These are phyloP conservation scores for Xylaria sp. DNA, from an alignment of 2,329 filamentous ascomycete species.

Conservation along the genomic window DNA sequence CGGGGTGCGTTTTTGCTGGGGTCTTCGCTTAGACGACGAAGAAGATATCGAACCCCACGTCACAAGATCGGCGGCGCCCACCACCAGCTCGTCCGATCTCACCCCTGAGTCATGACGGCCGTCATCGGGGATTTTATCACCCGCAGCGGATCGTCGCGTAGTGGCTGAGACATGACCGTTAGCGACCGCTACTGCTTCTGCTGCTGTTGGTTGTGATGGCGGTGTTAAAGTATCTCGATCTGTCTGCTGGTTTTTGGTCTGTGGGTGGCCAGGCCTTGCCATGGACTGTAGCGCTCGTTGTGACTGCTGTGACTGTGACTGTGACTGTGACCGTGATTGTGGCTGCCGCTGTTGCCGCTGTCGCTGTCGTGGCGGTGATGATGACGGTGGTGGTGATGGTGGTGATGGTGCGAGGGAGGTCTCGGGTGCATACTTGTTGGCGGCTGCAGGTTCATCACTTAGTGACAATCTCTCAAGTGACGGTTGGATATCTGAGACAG, in stretches of 20 bases:
- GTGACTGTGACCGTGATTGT: conserved; percentile 9
- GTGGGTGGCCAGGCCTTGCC: conserved; percentile 40
- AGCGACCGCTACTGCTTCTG: background rate
- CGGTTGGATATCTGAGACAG: conserved; percentile 46
- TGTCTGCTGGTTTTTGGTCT: conserved; percentile 32
- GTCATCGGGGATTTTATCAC: conserved; percentile 4
- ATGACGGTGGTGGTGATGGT: conserved; percentile 33
- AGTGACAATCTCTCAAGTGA: conserved; percentile 52
- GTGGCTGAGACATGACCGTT: conserved; percentile 1
- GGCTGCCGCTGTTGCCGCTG: conserved; percentile 28
- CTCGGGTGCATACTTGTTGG: conserved; percentile 41
- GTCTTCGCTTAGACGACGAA: background rate
- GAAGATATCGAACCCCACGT: conserved; percentile 14
- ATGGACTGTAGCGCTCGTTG: conserved; percentile 42
- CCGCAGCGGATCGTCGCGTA: conserved; percentile 9
- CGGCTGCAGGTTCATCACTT: conserved; percentile 46
- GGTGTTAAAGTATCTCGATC: conserved; percentile 36
- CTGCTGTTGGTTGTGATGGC: background rate
- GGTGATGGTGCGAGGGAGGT: conserved; percentile 31
- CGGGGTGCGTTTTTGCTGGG: conserved; percentile 18
- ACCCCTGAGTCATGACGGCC: conserved; percentile 25
- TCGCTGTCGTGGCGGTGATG: conserved; percentile 20
- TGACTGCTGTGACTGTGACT: conserved; percentile 5
- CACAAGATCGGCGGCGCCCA: conserved; percentile 1
- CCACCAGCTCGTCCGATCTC: conserved; percentile 31